Percentiles rank a stretch among this genome's conserved stretches.
phyloP scores from a whole-genome alignment of 768 basidiomycete genomes.

The Trametes maxima region DNA sequence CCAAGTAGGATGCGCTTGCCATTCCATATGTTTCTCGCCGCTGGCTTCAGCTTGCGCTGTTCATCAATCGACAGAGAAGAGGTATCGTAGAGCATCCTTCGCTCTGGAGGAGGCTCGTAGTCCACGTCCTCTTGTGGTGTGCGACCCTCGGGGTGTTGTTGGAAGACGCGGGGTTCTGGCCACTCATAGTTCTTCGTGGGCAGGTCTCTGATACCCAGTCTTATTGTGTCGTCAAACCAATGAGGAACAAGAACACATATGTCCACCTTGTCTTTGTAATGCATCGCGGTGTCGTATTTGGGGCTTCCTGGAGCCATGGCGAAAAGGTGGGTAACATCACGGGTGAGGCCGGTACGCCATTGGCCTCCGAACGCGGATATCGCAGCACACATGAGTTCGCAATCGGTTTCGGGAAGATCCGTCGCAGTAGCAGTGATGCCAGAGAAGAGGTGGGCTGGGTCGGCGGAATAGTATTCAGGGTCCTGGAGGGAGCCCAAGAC shows the following conservation, averaged over 20 bases:
- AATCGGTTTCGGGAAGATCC: conserved; percentile 66
- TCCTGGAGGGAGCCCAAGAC: conserved; percentile 58
- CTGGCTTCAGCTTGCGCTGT: conserved; percentile 21
- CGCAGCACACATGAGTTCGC: conserved; percentile 72
- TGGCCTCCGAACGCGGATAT: conserved; percentile 81
- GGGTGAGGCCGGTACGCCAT: conserved; percentile 74
- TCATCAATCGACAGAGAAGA: conserved; percentile 29
- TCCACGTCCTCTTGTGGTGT: conserved; percentile 28
- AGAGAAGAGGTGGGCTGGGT: conserved; percentile 81
- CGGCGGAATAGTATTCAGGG: conserved; percentile 70
- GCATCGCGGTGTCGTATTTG: conserved; percentile 52
- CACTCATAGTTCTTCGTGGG: conserved; percentile 64
- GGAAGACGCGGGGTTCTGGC: conserved; percentile 67
- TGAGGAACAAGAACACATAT: conserved; percentile 82
- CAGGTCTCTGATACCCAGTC: conserved; percentile 49
- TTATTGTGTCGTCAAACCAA: conserved; percentile 86
- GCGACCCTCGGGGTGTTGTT: conserved; percentile 34
- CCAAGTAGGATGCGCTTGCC: conserved; percentile 64
- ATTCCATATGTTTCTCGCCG: conserved; percentile 52
- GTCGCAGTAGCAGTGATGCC: conserved; percentile 75
- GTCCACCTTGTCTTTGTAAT: conserved; percentile 57
- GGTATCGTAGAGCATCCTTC: conserved; percentile 40
- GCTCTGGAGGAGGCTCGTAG: conserved; percentile 34
- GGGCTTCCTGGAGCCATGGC: conserved; percentile 50
- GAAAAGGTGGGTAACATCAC: conserved; percentile 88